Evolutionary conservation across 495 filamentous ascomycete species (phyloP), one percentile per base, ranked within the genome.

Genomic region (Thermochaetoides thermophila): DNA sequence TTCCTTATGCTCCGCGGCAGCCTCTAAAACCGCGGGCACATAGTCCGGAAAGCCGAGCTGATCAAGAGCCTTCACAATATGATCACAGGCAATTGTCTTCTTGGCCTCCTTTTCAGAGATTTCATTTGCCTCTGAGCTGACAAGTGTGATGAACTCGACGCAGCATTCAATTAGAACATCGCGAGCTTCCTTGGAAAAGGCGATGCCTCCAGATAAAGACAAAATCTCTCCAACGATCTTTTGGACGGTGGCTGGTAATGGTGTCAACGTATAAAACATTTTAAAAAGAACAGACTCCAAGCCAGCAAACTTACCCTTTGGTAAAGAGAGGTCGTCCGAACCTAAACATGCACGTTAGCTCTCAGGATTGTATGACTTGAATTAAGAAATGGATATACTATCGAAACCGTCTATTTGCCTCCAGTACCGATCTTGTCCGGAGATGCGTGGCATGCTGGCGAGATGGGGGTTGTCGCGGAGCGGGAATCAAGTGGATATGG

Each of bases 91-190:
- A 35, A 97, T 97, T 0, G 89, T 97, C 64, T 97, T 97, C 68
- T 97, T 97, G 8, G 84, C 78, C 42, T 97, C 89, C 48, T 87
- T 92, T 57, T 97, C 89, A 11, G 84, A 84, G 41, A 97, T 97
- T 44, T 97, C 89, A 53, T 97, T 97, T 7, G 89, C 91, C 61
- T 97, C 85, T 22, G 82, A 89, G 16, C 86, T 94, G 35, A 97
- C 81, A 35, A 97, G 69, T 7, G 91, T 95, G 55, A 97, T 95
- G 63, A 96, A 97, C 52, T 97, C 89, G 41, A 96, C 89, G 52
- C 91, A 97, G 65, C 87, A 96, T 58, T 96, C 89, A 59, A 96
- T 96, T 27, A 97, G 71, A 4, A 95, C 65, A 46, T 97, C 89
- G 31, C 91, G 75, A 2, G 89, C 84, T 45, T 97, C 89, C 59